Evolutionary conservation across 1,284 basidiomycete species (phyloP).

Genomic region (Pseudozyma thailandica): DNA sequence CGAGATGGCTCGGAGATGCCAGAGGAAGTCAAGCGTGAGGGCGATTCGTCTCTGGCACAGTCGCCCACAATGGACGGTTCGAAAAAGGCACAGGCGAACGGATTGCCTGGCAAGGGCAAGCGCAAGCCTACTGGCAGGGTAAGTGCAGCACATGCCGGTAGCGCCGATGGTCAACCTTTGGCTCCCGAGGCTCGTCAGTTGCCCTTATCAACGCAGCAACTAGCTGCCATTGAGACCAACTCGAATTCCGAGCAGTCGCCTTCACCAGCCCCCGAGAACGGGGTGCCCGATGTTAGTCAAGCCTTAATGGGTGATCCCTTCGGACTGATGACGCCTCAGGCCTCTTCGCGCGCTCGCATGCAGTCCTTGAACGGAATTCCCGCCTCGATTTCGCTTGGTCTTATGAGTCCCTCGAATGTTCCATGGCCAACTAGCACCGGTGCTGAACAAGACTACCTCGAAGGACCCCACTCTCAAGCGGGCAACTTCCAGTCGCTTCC

Average conservation of each 20-base stretch:
- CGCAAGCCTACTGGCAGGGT: constrained; percentile 6
- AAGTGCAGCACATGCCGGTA: constrained; percentile 6
- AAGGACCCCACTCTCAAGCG: constrained; percentile 33
- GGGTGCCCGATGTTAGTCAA: background rate
- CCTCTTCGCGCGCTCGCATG: constrained; percentile 15
- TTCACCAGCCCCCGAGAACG: background rate
- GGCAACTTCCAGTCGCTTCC: constrained; percentile 16
- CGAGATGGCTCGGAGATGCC: constrained; percentile 24
- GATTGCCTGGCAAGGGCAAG: background rate
- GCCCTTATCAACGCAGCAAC: constrained; percentile 44
- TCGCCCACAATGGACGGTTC: background rate
- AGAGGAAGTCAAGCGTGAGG: constrained; percentile 8
- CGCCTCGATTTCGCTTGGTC: constrained; percentile 31
- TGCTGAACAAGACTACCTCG: constrained; percentile 28
- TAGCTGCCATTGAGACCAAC: constrained; percentile 28
- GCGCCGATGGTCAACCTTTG: constrained; percentile 15
- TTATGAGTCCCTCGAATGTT: constrained; percentile 26
- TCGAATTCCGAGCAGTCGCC: constrained; percentile 38
- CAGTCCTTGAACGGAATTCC: constrained; percentile 32
- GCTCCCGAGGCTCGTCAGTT: constrained; percentile 30
- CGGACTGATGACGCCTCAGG: constrained; percentile 29
- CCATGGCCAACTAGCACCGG: constrained; percentile 13
- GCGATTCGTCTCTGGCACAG: background rate
- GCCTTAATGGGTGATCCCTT: constrained; percentile 13
- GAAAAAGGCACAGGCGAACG: background rate